A percentile compares a stretch with the other conserved stretches of the same genome.
phyloP scores from a whole-genome alignment of 768 basidiomycete species.

The Strobilomyces confusus region DNA sequence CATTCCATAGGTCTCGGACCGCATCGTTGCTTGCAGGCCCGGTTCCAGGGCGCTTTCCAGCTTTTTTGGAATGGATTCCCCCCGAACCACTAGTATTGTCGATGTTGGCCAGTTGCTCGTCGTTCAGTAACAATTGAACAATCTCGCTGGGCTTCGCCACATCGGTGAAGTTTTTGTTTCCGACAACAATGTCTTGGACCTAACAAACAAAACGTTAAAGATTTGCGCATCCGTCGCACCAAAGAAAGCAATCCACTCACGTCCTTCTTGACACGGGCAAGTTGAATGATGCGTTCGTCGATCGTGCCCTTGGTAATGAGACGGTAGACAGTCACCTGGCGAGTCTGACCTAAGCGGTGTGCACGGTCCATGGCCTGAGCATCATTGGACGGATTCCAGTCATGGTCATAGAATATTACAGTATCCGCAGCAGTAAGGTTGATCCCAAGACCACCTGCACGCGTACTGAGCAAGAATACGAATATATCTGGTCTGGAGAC shows the following conservation, averaged over 20 bases:
- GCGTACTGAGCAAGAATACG: slow-evolving; percentile 88
- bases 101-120: slow-evolving; percentile 82
- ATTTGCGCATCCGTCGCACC: not conserved
- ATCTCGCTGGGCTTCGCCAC: slow-evolving; percentile 95
- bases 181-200: slow-evolving; percentile 99
- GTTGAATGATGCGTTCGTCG: slow-evolving; percentile 94
- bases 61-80: slow-evolving; percentile 33
- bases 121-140: slow-evolving; percentile 89
- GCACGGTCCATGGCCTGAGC: slow-evolving; percentile 99
- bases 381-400: slow-evolving; percentile 86
- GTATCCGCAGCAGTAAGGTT: slow-evolving; percentile 75
- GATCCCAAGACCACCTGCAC: slow-evolving; percentile 95
- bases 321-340: slow-evolving; percentile 95
- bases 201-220: slow-evolving; percentile 27
- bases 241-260: slow-evolving; percentile 39
- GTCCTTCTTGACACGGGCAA: slow-evolving; percentile 96
- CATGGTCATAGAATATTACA: slow-evolving; percentile 25
- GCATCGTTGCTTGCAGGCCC: slow-evolving; percentile 32
- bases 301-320: slow-evolving; percentile 92
- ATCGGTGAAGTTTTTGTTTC: slow-evolving; percentile 92
- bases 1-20: slow-evolving; percentile 73
- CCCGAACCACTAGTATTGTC: slow-evolving; percentile 42
- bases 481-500: slow-evolving; percentile 74
- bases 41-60: slow-evolving; percentile 34
- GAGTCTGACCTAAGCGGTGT: slow-evolving; percentile 93